These are phyloP conservation scores for Stagonosporopsis cucurbitacearum DNA, from an alignment of 2,329 filamentous ascomycete genomes.

Conservation along the genomic window DNA sequence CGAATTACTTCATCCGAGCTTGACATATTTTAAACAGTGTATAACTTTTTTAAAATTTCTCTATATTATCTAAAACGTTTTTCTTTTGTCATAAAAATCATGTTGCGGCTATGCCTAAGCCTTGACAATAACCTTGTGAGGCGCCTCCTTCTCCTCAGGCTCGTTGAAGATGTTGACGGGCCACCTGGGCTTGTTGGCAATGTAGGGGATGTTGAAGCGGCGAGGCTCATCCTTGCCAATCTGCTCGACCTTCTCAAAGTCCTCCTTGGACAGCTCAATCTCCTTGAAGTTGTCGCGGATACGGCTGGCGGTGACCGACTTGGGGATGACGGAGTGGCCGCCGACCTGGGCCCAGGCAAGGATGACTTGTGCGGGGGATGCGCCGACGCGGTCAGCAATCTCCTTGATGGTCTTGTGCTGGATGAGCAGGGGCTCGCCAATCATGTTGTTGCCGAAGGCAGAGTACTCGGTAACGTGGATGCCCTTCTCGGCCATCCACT, in stretches of 20 bases:
- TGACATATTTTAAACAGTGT: too few species aligned
- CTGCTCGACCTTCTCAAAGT: conserved; percentile 43
- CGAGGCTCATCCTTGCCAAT: conserved; percentile 68
- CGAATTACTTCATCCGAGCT: too few species aligned
- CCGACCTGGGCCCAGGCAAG: conserved; percentile 84
- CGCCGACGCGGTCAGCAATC: conserved; percentile 67
- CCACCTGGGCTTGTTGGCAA: conserved; percentile 60
- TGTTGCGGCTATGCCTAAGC: conserved; percentile 11
- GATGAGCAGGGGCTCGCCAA: conserved; percentile 55
- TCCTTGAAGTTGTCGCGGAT: conserved; percentile 44
- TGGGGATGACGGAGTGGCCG: conserved; percentile 42
- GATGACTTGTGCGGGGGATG: conserved; percentile 78
- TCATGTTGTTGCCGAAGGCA: conserved; percentile 63
- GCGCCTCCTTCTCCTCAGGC: conserved; percentile 59
- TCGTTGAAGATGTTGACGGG: conserved; percentile 64
- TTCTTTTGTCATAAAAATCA: too few species aligned
- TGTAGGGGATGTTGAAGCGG: conserved; percentile 57
- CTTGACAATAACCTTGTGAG: conserved; percentile 52
- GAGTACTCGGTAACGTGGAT: conserved; percentile 42
- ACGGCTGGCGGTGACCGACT: conserved; percentile 40
- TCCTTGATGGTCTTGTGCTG: conserved; percentile 66
- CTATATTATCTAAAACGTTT: too few species aligned
- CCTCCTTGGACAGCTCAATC: conserved; percentile 36
- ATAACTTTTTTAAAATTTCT: too few species aligned
- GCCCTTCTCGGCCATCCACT: conserved; percentile 40